Percentiles rank a stretch among this genome's conserved stretches.
Conservation (phyloP, 208 protist genomes). For the Acanthamoeba comandoni region DNA sequence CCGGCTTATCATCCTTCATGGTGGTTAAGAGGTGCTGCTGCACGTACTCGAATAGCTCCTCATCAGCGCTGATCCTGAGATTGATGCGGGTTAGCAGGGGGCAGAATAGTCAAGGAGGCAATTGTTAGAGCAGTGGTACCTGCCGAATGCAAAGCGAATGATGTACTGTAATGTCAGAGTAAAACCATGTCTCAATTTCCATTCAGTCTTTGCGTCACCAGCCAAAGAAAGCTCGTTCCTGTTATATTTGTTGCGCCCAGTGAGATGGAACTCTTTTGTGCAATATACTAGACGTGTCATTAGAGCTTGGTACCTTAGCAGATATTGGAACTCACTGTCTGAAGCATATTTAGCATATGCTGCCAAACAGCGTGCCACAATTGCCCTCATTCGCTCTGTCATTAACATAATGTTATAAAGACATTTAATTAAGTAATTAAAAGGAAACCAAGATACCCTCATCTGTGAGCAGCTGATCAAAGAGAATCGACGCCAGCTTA, state of each 20-base stretch:
- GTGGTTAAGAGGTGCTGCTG: slow-evolving; percentile 14
- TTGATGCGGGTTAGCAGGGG: neutral
- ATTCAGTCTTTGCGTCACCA: slow-evolving; percentile 49
- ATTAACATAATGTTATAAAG: neutral
- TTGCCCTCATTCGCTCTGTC: slow-evolving; percentile 13
- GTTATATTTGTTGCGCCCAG: too few species aligned
- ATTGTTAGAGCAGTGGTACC: neutral
- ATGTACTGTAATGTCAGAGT: slow-evolving; percentile 49
- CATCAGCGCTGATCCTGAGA: neutral
- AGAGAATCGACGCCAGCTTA: slow-evolving; percentile 38
- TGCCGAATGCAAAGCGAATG: slow-evolving; percentile 35
- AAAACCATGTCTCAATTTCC: slow-evolving; percentile 62
- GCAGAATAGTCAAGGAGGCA: neutral
- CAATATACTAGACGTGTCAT: too few species aligned
- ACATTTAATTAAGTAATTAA: neutral
- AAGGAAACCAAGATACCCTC: slow-evolving; percentile 30
- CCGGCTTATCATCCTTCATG: slow-evolving; percentile 44
- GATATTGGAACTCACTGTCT: slow-evolving; percentile 18
- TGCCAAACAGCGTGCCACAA: slow-evolving; percentile 35
- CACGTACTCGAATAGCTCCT: slow-evolving; percentile 23
- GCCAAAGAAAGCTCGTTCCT: slow-evolving; percentile 55
- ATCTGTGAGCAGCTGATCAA: slow-evolving; percentile 34
- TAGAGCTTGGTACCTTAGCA: neutral
- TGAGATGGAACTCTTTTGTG: too few species aligned
- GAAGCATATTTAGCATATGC: slow-evolving; percentile 53